phyloP scores from a whole-genome alignment of 441 rosid species.

The Erodium trifolium region DNA sequence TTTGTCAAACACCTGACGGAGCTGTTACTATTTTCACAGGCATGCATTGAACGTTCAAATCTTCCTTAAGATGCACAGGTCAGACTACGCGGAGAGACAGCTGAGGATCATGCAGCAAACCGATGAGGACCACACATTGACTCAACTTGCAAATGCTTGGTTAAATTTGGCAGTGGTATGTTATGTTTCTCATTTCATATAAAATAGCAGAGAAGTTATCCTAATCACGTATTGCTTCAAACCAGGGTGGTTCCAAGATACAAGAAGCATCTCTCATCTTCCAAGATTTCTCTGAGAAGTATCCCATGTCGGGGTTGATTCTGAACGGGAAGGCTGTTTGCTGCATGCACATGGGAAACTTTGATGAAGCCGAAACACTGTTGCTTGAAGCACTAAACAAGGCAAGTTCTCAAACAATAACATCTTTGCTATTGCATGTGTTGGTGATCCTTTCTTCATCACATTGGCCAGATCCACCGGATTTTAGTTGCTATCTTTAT shows the following conservation, averaged over 20 bases:
- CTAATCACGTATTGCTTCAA: conserved; percentile 14
- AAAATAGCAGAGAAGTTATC: not conserved
- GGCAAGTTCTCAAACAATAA: conserved; percentile 36
- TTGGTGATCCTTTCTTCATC: not conserved
- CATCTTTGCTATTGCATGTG: not conserved
- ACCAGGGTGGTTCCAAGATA: conserved; percentile 81
- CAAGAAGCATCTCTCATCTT: conserved; percentile 91
- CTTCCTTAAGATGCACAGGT: conserved; percentile 58
- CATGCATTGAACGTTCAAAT: conserved; percentile 72
- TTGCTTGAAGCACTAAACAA: conserved; percentile 90
- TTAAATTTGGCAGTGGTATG: conserved; percentile 66
- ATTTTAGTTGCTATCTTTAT: not conserved
- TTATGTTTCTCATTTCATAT: not conserved
- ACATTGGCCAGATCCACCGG: not conserved
- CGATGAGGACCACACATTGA: conserved; percentile 71
- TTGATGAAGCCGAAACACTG: conserved; percentile 86
- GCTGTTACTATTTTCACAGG: conserved; percentile 34
- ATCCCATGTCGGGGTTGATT: conserved; percentile 77
- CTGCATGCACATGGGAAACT: conserved; percentile 93
- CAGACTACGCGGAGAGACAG: conserved; percentile 62
- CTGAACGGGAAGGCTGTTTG: conserved; percentile 90
- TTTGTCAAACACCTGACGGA: conserved; percentile 8
- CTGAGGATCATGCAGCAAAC: conserved; percentile 60
- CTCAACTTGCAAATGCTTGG: conserved; percentile 73
- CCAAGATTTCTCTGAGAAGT: conserved; percentile 89